These are phyloP conservation scores for Starmera caribaea DNA, from an alignment of 805 yeast species.

Conservation along the genomic window DNA sequence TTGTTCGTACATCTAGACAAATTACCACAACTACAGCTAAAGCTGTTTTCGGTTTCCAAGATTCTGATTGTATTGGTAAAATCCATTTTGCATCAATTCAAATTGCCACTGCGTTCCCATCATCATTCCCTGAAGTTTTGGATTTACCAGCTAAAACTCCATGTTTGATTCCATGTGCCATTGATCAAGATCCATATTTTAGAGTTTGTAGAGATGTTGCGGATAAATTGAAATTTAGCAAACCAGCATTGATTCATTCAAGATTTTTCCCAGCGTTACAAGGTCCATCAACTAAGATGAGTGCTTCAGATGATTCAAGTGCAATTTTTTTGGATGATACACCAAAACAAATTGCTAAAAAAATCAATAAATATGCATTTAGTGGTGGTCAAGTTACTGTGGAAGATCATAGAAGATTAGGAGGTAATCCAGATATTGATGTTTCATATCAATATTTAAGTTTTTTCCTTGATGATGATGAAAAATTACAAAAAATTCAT, in stretches of 20 bases:
- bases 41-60: conserved; percentile 94
- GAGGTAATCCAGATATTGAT: conserved; percentile 94
- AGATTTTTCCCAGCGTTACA: conserved; percentile 97
- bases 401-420: conserved; percentile 83
- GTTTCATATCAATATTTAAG: conserved; percentile 90
- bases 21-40: conserved; percentile 96
- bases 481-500: conserved; percentile 49
- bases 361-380: conserved; percentile 92
- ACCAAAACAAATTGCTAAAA: conserved; percentile 83
- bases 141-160: conserved; percentile 87
- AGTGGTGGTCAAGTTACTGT: conserved; percentile 84
- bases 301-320: conserved; percentile 83
- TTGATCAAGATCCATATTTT: conserved; percentile 98
- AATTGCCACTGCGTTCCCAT: conserved; percentile 92
- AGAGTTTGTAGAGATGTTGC: conserved; percentile 98
- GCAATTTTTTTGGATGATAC: conserved; percentile 96
- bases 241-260: conserved; percentile 89
- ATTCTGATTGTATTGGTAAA: conserved; percentile 90
- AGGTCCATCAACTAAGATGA: conserved; percentile 95
- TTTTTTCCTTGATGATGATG: conserved; percentile 88
- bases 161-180: conserved; percentile 96
- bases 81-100: conserved; percentile 93
- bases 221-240: conserved; percentile 77
- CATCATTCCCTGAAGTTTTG: conserved; percentile 89
- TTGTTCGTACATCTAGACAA: conserved; percentile 85